Conservation (phyloP, 2,329 filamentous ascomycete genomes). For the Ophiocordyceps sinensis region DNA sequence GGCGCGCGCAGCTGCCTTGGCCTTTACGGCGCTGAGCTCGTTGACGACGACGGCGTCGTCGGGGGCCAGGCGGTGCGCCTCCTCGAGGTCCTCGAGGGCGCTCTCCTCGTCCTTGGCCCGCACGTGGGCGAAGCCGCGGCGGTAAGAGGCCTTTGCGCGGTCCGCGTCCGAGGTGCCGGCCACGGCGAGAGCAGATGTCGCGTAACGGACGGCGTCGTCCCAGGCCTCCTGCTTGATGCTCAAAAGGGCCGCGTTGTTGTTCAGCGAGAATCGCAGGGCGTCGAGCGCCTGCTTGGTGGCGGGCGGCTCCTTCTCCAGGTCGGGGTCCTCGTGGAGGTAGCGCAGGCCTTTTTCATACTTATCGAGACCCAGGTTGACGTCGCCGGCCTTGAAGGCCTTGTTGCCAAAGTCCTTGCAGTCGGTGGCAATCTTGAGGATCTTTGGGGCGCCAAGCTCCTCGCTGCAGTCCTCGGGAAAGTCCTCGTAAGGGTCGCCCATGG, state of each 20-base stretch:
- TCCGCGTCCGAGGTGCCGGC: slow-evolving; percentile 55
- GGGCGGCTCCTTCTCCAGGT: slow-evolving; percentile 55
- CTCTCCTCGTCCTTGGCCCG: slow-evolving; percentile 73
- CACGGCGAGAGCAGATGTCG: slow-evolving; percentile 58
- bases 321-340: slow-evolving; percentile 76
- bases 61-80: slow-evolving; percentile 62
- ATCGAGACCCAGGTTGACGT: slow-evolving; percentile 56
- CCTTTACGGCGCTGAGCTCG: slow-evolving; percentile 68
- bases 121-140: slow-evolving; percentile 61
- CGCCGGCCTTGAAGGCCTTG: slow-evolving; percentile 72
- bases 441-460: slow-evolving; percentile 45
- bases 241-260: slow-evolving; percentile 79
- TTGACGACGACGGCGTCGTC: slow-evolving; percentile 59
- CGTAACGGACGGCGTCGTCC: slow-evolving; percentile 54
- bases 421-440: slow-evolving; percentile 63
- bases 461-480: slow-evolving; percentile 83
- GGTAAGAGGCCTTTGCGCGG: slow-evolving; percentile 78
- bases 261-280: slow-evolving; percentile 66
- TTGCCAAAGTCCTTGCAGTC: slow-evolving; percentile 90
- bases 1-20: slow-evolving; percentile 53
- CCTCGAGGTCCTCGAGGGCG: slow-evolving; percentile 59
- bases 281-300: slow-evolving; percentile 54
- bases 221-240: slow-evolving; percentile 66
- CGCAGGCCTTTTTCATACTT: slow-evolving; percentile 93
- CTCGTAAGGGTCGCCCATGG: slow-evolving; percentile 82